A percentile compares a stretch with the other conserved stretches of the same genome.
Conservation (phyloP, 495 filamentous ascomycete genomes). For the Talaromyces stipitatus region DNA sequence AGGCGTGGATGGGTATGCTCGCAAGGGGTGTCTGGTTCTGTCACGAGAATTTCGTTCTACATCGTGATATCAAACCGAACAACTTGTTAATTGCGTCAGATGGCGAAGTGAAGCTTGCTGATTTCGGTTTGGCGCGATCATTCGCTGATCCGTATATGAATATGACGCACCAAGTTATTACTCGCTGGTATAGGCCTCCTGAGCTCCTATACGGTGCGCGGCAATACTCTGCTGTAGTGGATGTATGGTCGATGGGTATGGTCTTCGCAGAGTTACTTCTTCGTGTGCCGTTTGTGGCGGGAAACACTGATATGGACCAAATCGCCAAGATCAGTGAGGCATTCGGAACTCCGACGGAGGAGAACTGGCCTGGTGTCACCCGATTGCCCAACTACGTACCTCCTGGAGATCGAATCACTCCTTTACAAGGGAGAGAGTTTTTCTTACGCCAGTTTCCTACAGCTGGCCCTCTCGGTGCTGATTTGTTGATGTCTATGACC, state of each 20-base stretch:
- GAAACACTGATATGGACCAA: conserved; percentile 73
- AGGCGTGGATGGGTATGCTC: conserved; percentile 98
- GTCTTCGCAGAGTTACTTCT: conserved; percentile 90
- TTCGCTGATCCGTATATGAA: conserved; percentile 80
- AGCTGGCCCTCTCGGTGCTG: conserved; percentile 71
- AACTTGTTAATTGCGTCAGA: conserved; percentile 91
- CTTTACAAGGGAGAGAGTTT: conserved; percentile 58
- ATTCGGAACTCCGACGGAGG: conserved; percentile 87
- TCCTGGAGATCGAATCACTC: conserved; percentile 40
- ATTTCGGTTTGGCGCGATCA: conserved; percentile 88
- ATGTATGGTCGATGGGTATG: conserved; percentile 90
- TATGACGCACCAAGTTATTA: conserved; percentile 96
- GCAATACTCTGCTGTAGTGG: conserved; percentile 84
- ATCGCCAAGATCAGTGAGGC: conserved; percentile 71
- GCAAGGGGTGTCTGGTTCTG: conserved; percentile 92
- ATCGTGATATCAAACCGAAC: conserved; percentile 99
- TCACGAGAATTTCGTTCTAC: conserved; percentile 87
- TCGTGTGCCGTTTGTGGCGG: conserved; percentile 70
- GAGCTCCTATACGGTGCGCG: conserved; percentile 86
- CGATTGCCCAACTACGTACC: conserved; percentile 69
- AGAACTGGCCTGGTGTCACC: conserved; percentile 90
- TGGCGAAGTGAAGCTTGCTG: conserved; percentile 88
- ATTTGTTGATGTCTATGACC: conserved; percentile 81
- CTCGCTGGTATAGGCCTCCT: conserved; percentile 91
- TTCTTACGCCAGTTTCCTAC: conserved; percentile 67